phyloP scores from a whole-genome alignment of 257 asterid genomes.

The Oldenlandia corymbosa region DNA sequence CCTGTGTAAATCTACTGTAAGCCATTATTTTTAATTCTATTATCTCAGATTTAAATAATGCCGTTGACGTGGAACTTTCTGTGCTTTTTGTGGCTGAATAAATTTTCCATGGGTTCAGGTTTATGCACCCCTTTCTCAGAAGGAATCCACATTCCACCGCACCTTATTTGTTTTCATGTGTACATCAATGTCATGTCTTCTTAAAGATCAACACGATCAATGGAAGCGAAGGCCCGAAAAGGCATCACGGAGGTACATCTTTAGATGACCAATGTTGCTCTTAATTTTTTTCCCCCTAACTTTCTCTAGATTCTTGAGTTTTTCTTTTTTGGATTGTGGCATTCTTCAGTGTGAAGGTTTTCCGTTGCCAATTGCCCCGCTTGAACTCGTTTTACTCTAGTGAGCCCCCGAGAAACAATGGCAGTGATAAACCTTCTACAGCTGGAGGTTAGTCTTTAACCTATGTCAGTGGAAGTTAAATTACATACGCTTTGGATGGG shows the following conservation, averaged over 20 bases:
- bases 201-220: conserved; percentile 86
- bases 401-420: conserved; percentile 64
- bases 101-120: conserved; percentile 35
- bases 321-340: conserved; percentile 18
- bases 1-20: no score
- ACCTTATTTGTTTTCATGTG: conserved; percentile 74
- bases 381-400: conserved; percentile 66
- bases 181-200: conserved; percentile 75
- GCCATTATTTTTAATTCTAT: no score
- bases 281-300: background rate
- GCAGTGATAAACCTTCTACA: conserved; percentile 52
- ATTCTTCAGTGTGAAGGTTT: conserved; percentile 61
- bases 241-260: conserved; percentile 54
- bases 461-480: background rate
- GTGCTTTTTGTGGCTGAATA: background rate
- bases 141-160: conserved; percentile 79
- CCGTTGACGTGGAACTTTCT: background rate
- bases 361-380: conserved; percentile 75
- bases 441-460: conserved; percentile 48
- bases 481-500: background rate
- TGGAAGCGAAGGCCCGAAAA: conserved; percentile 60
- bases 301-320: conserved; percentile 1
- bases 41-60: background rate
- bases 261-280: conserved; percentile 4
- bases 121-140: conserved; percentile 73